Conservation (phyloP, 2,329 filamentous ascomycete species). For the Cyphellophora attinorum region DNA sequence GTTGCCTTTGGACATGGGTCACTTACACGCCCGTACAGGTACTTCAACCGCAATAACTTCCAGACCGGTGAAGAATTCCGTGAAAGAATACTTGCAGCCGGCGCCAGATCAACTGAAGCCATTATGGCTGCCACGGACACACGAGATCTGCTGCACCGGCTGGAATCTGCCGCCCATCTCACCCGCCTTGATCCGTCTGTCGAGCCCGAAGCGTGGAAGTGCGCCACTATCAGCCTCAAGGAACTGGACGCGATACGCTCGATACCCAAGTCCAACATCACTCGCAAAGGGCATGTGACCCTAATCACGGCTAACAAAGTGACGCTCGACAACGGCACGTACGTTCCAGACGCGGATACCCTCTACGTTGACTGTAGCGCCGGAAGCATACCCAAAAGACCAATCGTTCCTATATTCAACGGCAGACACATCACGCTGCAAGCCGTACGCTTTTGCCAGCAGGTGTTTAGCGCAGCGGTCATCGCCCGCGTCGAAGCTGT, state of each 20-base stretch:
- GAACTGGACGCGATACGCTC: conserved; percentile 4
- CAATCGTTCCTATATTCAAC: conserved; percentile 3
- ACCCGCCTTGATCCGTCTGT: conserved; percentile 4
- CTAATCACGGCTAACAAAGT: conserved; percentile 2
- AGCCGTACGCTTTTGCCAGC: conserved; percentile 5
- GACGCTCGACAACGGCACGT: conserved; percentile 4
- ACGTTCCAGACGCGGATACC: conserved; percentile 3
- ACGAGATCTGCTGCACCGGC: too few species aligned
- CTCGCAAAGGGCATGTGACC: conserved; percentile 4
- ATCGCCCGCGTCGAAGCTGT: conserved; percentile 6
- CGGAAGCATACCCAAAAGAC: conserved; percentile 1
- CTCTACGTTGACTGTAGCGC: conserved; percentile 6
- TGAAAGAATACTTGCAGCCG: too few species aligned
- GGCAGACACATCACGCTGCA: conserved; percentile 3
- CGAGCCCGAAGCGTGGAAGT: conserved; percentile 4
- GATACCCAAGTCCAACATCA: conserved; percentile 2
- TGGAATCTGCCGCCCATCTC: too few species aligned
- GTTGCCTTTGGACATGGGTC: too few species aligned
- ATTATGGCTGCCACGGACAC: too few species aligned
- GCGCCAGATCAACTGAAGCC: too few species aligned
- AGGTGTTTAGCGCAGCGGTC: conserved; percentile 6
- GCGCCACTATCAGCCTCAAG: conserved; percentile 1
- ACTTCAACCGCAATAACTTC: too few species aligned
- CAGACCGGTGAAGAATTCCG: too few species aligned
- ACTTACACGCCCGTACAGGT: too few species aligned